Base-by-base conservation (phyloP, 2,329 filamentous ascomycete species). In the Colletotrichum caudatum region DNA sequence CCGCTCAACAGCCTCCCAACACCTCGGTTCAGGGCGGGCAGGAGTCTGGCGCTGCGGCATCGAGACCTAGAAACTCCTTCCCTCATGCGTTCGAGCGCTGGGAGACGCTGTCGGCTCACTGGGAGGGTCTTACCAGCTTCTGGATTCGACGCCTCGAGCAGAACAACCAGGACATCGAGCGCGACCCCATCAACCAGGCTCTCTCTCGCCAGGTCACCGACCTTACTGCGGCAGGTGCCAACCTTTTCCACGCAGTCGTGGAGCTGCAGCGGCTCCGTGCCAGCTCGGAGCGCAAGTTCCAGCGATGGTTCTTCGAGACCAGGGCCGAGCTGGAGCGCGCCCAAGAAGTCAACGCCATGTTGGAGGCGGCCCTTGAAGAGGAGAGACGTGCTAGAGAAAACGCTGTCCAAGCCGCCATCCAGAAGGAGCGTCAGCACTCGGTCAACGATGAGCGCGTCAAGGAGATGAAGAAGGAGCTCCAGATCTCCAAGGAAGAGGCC, bases 251-350 rank as follows among this genome's bases (percentile, higher is more conserved):
- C 80, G 96, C 96, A 12, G 95, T 99, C 0, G 96, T 99, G 4
- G 96, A 99, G 81, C 85, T 99, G 57, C 96, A 99, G 80, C 91
- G 96, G 39, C 86, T 99, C 35, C 92, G 96, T 54, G 96, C 96
- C 48, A 97, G 94, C 67, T 98, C 95, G 0, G 96, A 99, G 81
- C 91, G 96, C 74, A 98, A 98, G 80, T 99, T 99, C 77, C 96
- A 99, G 82, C 90, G 96, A 62, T 99, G 96, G 96, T 98, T 98
- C 82, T 97, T 97, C 76, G 96, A 99, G 80, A 97, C 95, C 9
- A 89, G 95, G 63, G 89, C 92, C 41, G 95, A 98, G 75, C 90
- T 97, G 75, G 96, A 98, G 83, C 91, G 93, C 37, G 88, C 91
- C 61, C 92, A 93, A 75, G 96, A 98, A 81, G 86, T 93, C 48